These are phyloP conservation scores for Diplodia intermedia DNA, from an alignment of 2,329 filamentous ascomycete species.

Conservation along the genomic window DNA sequence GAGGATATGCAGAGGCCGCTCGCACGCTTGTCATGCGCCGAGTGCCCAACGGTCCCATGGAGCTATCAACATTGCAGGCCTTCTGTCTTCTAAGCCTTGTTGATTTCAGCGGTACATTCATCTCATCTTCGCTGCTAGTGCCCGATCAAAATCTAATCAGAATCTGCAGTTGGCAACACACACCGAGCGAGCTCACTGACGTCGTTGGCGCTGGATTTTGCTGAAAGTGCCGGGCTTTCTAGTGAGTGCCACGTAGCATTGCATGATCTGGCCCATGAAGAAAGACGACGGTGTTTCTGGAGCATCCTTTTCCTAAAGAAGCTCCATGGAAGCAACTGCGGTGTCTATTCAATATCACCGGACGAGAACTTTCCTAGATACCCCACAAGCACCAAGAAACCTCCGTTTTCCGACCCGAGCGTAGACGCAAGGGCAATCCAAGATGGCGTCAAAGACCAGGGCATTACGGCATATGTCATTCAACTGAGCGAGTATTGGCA, in stretches of 20 bases:
- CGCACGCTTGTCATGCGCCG: constrained; percentile 50
- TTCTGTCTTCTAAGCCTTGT: constrained; percentile 52
- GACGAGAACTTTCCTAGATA: constrained; percentile 46
- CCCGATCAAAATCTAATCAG: background rate
- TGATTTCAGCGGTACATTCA: constrained; percentile 50
- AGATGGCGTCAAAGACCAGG: constrained; percentile 41
- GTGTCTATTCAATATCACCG: constrained; percentile 47
- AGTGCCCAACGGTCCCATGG: constrained; percentile 49
- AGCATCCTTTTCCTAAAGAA: constrained; percentile 44
- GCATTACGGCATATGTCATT: constrained; percentile 57
- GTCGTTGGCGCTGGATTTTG: constrained; percentile 55
- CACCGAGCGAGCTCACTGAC: constrained; percentile 54
- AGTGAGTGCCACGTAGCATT: constrained; percentile 41
- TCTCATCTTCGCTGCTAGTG: background rate
- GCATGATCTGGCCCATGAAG: constrained; percentile 38
- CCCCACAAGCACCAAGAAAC: constrained; percentile 47
- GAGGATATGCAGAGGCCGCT: constrained; percentile 42
- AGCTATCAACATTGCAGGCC: constrained; percentile 53
- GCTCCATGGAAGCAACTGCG: constrained; percentile 42
- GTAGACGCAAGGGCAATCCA: constrained; percentile 33
- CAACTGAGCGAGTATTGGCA: constrained; percentile 58
- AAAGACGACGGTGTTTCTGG: constrained; percentile 46
- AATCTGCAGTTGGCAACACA: constrained; percentile 53
- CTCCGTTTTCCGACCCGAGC: constrained; percentile 38
- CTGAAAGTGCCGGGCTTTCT: constrained; percentile 54